Evolutionary conservation across 495 filamentous ascomycete genomes (phyloP).

Genomic region (Astrothelium macrocarpum): DNA sequence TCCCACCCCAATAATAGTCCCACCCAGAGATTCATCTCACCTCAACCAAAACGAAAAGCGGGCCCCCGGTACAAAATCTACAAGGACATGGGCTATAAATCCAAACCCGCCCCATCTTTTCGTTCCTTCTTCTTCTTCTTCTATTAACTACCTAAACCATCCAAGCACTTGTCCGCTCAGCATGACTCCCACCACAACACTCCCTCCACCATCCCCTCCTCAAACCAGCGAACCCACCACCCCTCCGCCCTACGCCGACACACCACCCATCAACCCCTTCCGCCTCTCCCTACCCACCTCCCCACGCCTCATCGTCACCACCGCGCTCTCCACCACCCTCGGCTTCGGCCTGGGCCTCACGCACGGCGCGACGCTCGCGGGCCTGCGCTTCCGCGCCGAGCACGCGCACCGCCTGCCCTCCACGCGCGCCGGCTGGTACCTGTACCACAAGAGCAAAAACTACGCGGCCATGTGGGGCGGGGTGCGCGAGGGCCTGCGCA

Average conservation of each 20-base stretch:
- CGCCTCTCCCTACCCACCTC: conserved; percentile 58
- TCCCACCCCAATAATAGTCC: too few relatives aligned
- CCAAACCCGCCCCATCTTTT: background rate
- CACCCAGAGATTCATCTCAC: background rate
- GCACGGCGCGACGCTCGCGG: conserved; percentile 63
- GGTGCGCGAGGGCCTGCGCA: conserved; percentile 62
- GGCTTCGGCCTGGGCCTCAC: conserved; percentile 55
- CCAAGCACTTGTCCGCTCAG: background rate
- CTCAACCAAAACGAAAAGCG: background rate
- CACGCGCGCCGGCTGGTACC: conserved; percentile 77
- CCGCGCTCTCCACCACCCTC: conserved; percentile 42
- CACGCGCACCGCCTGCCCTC: conserved; percentile 85
- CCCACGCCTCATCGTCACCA: conserved; percentile 54
- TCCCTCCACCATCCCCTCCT: background rate
- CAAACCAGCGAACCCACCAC: background rate
- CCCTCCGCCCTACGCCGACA: conserved; percentile 25
- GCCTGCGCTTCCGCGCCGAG: conserved; percentile 81
- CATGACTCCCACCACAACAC: background rate
- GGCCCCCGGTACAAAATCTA: background rate
- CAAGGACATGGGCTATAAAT: too few relatives aligned
- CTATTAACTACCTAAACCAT: background rate
- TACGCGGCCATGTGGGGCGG: conserved; percentile 70
- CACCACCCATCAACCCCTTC: conserved; percentile 23
- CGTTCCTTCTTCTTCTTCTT: background rate
- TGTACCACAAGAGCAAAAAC: conserved; percentile 97